These are phyloP conservation scores for Fomes fomentarius DNA, from an alignment of 1,284 basidiomycete species.

Conservation along the genomic window DNA sequence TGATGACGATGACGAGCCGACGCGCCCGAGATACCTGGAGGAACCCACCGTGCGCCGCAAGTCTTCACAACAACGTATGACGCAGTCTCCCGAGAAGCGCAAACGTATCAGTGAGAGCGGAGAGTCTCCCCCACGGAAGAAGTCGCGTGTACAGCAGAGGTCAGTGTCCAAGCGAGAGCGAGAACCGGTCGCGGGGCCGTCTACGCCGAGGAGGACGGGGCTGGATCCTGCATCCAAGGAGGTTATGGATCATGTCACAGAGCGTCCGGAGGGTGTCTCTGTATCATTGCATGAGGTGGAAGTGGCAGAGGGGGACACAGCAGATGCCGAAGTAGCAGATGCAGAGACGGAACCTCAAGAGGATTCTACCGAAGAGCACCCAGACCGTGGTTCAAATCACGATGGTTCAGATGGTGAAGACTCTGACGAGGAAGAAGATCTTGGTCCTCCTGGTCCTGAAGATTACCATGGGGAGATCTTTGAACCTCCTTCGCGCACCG, in stretches of 20 bases:
- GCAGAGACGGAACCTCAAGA: neutral
- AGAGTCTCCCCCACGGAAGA: slow-evolving; percentile 12
- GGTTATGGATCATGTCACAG: neutral
- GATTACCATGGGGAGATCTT: slow-evolving; percentile 21
- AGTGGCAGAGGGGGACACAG: neutral
- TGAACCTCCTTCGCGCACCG: neutral
- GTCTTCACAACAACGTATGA: neutral
- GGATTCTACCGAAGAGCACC: neutral
- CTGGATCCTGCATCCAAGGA: neutral
- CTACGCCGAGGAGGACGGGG: neutral
- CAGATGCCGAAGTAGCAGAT: neutral
- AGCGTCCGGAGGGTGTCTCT: no score
- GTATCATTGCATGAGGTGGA: slow-evolving; percentile 6
- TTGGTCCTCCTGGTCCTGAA: slow-evolving; percentile 7
- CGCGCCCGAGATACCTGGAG: slow-evolving; percentile 5
- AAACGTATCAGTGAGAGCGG: slow-evolving; percentile 3
- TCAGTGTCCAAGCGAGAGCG: neutral
- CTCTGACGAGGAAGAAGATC: slow-evolving; percentile 2
- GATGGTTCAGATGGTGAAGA: neutral
- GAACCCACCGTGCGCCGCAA: neutral
- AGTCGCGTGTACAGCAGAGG: slow-evolving; percentile 2
- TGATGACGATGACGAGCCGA: neutral
- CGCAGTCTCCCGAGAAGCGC: neutral
- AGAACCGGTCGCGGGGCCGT: neutral
- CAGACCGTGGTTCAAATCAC: no score